A percentile compares a stretch with the other conserved stretches of the same genome.
Evolutionary conservation across 2,329 filamentous ascomycete genomes (phyloP).

Genomic region (Periconia sp.): DNA sequence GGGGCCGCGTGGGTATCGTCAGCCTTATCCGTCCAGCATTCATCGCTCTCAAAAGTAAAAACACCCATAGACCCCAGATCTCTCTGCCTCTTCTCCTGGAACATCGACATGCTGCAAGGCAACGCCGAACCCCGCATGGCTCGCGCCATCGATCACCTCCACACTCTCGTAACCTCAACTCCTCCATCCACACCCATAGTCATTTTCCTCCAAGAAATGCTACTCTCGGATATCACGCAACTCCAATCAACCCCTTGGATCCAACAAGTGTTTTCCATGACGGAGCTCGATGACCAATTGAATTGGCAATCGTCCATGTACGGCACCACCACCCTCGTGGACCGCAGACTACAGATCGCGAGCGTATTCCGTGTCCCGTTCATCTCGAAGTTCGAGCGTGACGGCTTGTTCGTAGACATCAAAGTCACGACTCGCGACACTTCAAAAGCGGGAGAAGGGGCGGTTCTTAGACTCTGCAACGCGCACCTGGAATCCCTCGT

Average conservation of each 20-base stretch:
- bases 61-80: conserved; percentile 5
- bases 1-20: not conserved
- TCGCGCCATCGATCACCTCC: conserved; percentile 44
- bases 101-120: conserved; percentile 51
- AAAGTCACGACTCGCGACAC: not conserved
- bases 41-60: not conserved
- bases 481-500: conserved; percentile 60
- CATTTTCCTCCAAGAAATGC: conserved; percentile 59
- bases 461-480: conserved; percentile 54
- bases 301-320: conserved; percentile 53
- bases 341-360: conserved; percentile 48
- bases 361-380: conserved; percentile 56
- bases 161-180: conserved; percentile 25
- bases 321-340: conserved; percentile 57
- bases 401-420: conserved; percentile 59
- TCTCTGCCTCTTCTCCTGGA: conserved; percentile 48
- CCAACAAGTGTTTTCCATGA: conserved; percentile 50
- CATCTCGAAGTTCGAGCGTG: conserved; percentile 53
- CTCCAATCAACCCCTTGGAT: conserved; percentile 53
- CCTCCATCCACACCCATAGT: conserved; percentile 35
- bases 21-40: not conserved
- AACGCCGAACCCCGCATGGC: conserved; percentile 45
- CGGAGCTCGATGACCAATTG: conserved; percentile 44
- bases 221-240: conserved; percentile 46
- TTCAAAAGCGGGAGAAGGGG: not conserved